These are phyloP conservation scores for Sordariomycetes sp. DNA, from an alignment of 2,329 filamentous ascomycete species.

Conservation along the genomic window DNA sequence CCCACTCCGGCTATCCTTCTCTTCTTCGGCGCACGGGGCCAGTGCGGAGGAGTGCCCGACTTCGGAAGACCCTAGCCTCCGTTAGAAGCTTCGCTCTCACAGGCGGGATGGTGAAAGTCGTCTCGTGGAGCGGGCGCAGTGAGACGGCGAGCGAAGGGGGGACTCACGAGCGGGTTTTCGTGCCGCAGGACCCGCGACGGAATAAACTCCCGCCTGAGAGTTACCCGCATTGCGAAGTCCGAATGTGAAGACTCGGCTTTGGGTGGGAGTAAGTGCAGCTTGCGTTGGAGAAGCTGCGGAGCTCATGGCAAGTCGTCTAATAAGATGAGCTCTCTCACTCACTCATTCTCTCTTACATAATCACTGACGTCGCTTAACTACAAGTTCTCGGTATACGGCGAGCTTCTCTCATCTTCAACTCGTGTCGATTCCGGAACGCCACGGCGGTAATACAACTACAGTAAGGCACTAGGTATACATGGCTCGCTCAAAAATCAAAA, in stretches of 20 bases:
- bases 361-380: not conserved
- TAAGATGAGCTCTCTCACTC: not conserved
- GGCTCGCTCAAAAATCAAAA: not conserved
- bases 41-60: conserved; percentile 46
- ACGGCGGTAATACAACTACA: not conserved
- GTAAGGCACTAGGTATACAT: not conserved
- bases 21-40: conserved; percentile 68
- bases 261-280: not conserved
- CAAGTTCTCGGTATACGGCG: not conserved
- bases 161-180: not conserved
- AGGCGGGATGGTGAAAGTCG: not conserved
- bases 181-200: not conserved
- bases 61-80: conserved; percentile 65
- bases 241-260: not conserved
- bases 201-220: not conserved
- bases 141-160: not conserved
- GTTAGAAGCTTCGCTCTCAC: not conserved
- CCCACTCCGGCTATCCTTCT: conserved; percentile 73
- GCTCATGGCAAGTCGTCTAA: not conserved
- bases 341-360: not conserved
- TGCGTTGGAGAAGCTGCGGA: not conserved
- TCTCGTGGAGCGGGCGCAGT: not conserved
- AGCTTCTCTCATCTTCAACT: not conserved
- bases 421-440: not conserved
- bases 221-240: not conserved